A percentile compares a stretch with the other conserved stretches of the same genome.
phyloP scores from a whole-genome alignment of 352 stramenopile species.

The Phytophthora tubulina region DNA sequence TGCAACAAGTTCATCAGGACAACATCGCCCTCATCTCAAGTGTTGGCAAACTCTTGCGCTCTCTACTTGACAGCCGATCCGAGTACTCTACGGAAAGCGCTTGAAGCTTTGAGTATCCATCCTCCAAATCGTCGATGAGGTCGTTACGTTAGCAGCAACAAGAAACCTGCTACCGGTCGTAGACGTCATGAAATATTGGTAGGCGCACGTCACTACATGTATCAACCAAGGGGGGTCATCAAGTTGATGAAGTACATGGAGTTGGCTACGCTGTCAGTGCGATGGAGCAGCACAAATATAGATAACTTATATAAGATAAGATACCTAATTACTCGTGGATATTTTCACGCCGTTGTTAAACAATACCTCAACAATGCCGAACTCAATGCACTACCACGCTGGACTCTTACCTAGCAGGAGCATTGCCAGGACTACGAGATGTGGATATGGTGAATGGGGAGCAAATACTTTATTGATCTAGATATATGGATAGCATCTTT shows the following conservation, averaged over 20 bases:
- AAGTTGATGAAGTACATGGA: background rate
- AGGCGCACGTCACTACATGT: background rate
- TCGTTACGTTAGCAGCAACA: background rate
- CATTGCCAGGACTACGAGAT: constrained; percentile 21
- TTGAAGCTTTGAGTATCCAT: constrained; percentile 11
- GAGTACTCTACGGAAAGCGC: constrained; percentile 18
- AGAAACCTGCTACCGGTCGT: background rate
- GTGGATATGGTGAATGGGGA: constrained; percentile 1
- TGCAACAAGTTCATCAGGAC: constrained; percentile 19
- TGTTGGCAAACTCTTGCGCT: constrained; percentile 15
- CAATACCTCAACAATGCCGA: too few species aligned
- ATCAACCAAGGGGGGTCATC: background rate
- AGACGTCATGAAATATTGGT: constrained; percentile 6
- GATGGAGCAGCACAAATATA: constrained; percentile 1
- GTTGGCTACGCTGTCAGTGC: background rate
- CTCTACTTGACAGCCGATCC: constrained; percentile 16
- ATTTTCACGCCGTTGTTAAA: background rate
- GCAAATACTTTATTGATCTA: constrained; percentile 26
- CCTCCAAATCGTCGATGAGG: constrained; percentile 2
- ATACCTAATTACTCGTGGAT: background rate
- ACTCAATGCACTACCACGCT: background rate
- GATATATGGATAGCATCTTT: background rate
- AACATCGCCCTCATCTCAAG: constrained; percentile 13
- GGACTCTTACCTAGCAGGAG: constrained; percentile 21
- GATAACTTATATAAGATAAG: background rate